phyloP scores from a whole-genome alignment of 2,329 filamentous ascomycete species.

The Aureobasidium melanogenum region DNA sequence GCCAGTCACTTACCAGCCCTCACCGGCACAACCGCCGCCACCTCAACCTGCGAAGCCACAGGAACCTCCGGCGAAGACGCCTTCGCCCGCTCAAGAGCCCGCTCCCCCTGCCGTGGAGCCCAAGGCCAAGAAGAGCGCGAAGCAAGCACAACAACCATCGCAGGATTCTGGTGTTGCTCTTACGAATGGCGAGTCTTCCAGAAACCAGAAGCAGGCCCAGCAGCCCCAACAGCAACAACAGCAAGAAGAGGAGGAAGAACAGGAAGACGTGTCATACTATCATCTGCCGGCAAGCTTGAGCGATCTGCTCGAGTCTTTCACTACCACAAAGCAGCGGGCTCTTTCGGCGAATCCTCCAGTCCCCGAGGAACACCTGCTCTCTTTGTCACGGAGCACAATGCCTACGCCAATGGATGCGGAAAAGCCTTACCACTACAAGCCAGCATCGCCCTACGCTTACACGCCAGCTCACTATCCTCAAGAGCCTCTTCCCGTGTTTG shows the following conservation, averaged over 20 bases:
- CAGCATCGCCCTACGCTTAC: slow-evolving; percentile 65
- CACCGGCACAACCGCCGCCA: slow-evolving; percentile 21
- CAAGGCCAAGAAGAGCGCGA: slow-evolving; percentile 17
- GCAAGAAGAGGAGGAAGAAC: slow-evolving; percentile 28
- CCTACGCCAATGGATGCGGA: slow-evolving; percentile 74
- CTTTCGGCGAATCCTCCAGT: slow-evolving; percentile 49
- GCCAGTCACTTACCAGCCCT: slow-evolving; percentile 32
- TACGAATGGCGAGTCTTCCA: slow-evolving; percentile 44
- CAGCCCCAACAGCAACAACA: not conserved
- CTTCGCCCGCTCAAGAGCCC: slow-evolving; percentile 3
- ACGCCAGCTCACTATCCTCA: slow-evolving; percentile 81
- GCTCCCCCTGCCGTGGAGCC: not conserved
- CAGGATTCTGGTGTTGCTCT: slow-evolving; percentile 29
- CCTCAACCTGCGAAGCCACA: slow-evolving; percentile 19
- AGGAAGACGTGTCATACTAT: slow-evolving; percentile 73
- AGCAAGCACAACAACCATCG: slow-evolving; percentile 23
- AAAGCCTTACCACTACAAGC: slow-evolving; percentile 73
- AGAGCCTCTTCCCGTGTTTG: slow-evolving; percentile 83
- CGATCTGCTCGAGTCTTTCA: slow-evolving; percentile 85
- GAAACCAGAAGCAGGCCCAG: slow-evolving; percentile 23
- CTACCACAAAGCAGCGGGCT: slow-evolving; percentile 66
- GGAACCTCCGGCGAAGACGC: slow-evolving; percentile 19
- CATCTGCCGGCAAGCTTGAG: slow-evolving; percentile 82
- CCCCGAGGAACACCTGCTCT: slow-evolving; percentile 61
- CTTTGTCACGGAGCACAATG: slow-evolving; percentile 61